Base-by-base conservation (phyloP, 2,329 filamentous ascomycete species). In the Microsporum audouinii region DNA sequence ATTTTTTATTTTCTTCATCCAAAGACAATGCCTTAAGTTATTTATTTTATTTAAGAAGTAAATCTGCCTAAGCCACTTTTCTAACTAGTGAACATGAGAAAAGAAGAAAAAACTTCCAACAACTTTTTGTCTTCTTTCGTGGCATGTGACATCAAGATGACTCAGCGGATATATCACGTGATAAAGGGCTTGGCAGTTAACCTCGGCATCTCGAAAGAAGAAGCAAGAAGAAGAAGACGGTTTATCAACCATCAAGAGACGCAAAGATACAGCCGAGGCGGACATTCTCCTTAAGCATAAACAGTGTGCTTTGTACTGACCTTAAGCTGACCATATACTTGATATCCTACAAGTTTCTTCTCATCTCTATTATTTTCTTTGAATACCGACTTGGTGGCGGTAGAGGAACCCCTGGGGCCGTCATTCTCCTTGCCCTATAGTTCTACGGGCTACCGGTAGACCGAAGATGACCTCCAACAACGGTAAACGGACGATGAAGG, bases 401-500 rank as follows among this genome's bases (percentile, higher is more conserved):
- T 10, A 51, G 23, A 51, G 45, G 14, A 49, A 49, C 27, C 43
- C 43, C 43, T 17, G 17, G 23, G 23, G 17, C 43, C 10, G 43
- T 17, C 14, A n/a, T 47, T 29, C 17, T 7, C 31, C 31, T 17
- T 29, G 14, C 12, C 4, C 14, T 6, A 31, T 34, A 10, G 51
- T 31, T 55, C 5, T 34, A 7, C 17, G 17, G 17, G 17, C 10
- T 55, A 55, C 51, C 33, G 14, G 51, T 14, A 31, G 29, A 55
- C n/a, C 51, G 31, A 55, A 55, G 31, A 57, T 57, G 55, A 36
- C 55, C 31, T 57, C 55, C 34, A 43, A n/a, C 36, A 53, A 34
- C 33, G 49, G 45, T 31, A 57, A 57, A 29, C 58, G 64, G 58
- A 55, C 62, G 41, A 73, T 71, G 60, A 77, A 75, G 66, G 68